Evolutionary conservation across 192 early-diverging fungal genomes (phyloP).

Genomic region (Coemansia sp.): DNA sequence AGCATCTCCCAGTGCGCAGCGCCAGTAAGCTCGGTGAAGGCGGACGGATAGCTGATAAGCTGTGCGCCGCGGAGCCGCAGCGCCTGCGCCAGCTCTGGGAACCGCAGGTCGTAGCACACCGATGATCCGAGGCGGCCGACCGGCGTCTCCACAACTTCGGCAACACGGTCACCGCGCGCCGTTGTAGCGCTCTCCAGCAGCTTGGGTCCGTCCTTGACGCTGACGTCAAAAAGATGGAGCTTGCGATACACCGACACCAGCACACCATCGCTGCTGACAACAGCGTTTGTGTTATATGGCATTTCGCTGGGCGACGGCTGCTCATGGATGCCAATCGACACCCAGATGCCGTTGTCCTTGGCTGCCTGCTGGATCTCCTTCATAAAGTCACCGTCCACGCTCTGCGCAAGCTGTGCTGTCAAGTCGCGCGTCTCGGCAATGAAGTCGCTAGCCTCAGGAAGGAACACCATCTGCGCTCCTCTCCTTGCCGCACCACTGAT

Average conservation of each 20-base stretch:
- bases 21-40: slow-evolving; percentile 80
- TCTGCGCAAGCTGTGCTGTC: slow-evolving; percentile 54
- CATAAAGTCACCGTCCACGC: slow-evolving; percentile 60
- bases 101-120: slow-evolving; percentile 83
- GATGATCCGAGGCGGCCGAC: slow-evolving; percentile 62
- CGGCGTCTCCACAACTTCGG: slow-evolving; percentile 45
- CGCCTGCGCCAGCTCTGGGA: slow-evolving; percentile 66
- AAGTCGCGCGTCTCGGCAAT: slow-evolving; percentile 61
- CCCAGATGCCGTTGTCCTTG: slow-evolving; percentile 61
- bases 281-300: slow-evolving; percentile 69
- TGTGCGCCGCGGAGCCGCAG: slow-evolving; percentile 64
- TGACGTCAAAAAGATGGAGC: slow-evolving; percentile 80
- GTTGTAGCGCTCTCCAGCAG: slow-evolving; percentile 35
- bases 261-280: slow-evolving; percentile 62
- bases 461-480: slow-evolving; percentile 72
- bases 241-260: slow-evolving; percentile 67
- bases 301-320: slow-evolving; percentile 18
- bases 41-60: slow-evolving; percentile 76
- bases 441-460: slow-evolving; percentile 85
- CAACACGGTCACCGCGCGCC: slow-evolving; percentile 20
- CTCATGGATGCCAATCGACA: slow-evolving; percentile 82
- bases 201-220: slow-evolving; percentile 44
- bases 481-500: slow-evolving; percentile 59
- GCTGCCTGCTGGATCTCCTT: slow-evolving; percentile 62
- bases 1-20: slow-evolving; percentile 83